phyloP scores from a whole-genome alignment of 2,329 filamentous ascomycete genomes.

The Diaporthe aspalathi region DNA sequence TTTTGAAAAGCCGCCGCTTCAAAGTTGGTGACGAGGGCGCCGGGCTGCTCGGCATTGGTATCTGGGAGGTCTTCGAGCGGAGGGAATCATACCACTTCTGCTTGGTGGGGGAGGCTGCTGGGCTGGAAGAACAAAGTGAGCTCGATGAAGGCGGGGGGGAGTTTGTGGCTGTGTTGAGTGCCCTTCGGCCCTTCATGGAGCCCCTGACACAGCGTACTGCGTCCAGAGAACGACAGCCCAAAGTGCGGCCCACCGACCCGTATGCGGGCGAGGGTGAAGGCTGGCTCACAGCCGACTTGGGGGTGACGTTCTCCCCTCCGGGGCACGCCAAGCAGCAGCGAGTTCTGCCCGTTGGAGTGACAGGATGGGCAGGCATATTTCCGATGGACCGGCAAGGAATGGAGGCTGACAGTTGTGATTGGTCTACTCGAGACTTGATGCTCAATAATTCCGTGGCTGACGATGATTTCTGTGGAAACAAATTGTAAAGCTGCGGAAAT shows the following conservation, averaged over 20 bases:
- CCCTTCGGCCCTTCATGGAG: conserved; percentile 4
- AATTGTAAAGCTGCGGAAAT: conserved; percentile 4
- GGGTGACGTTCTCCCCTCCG: conserved; percentile 30
- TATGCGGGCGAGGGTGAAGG: background rate
- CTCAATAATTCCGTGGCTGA: background rate
- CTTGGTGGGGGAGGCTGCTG: conserved; percentile 24
- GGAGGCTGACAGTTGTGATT: background rate
- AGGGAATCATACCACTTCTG: conserved; percentile 35
- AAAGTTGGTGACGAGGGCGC: conserved; percentile 6
- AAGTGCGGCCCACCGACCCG: conserved; percentile 18
- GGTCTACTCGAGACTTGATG: background rate
- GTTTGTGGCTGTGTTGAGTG: conserved; percentile 34
- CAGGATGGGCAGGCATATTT: conserved; percentile 18
- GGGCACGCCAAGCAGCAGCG: conserved; percentile 33
- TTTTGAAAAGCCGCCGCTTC: conserved; percentile 22
- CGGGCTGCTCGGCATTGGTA: conserved; percentile 32
- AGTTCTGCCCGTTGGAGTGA: conserved; percentile 7
- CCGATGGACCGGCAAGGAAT: background rate
- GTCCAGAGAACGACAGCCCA: conserved; percentile 33
- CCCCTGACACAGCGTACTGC: conserved; percentile 32
- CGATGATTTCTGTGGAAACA: background rate
- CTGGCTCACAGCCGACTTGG: conserved; percentile 14
- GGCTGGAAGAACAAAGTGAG: conserved; percentile 24
- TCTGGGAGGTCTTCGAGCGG: conserved; percentile 32
- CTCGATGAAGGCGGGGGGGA: background rate